Evolutionary conservation across 1,139 yeast species (phyloP).

Genomic region (Yamadazyma friedrichii): DNA sequence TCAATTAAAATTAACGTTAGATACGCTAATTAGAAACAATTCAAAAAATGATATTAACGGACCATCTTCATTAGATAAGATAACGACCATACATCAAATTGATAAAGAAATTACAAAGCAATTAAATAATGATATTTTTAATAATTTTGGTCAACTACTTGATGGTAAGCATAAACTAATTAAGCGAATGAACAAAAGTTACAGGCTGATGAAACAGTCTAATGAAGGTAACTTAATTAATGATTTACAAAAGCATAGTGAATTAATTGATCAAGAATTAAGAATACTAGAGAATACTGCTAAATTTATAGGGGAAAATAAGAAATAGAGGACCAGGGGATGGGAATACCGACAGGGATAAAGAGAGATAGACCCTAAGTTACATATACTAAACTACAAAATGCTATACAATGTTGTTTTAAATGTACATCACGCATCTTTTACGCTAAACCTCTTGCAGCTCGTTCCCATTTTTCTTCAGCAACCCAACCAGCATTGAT

Average conservation of each 20-base stretch:
- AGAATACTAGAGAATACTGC: constrained; percentile 44
- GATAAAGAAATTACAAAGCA: constrained; percentile 39
- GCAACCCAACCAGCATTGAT: constrained; percentile 72
- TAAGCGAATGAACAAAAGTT: constrained; percentile 19
- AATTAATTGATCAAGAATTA: constrained; percentile 45
- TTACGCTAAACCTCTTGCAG: constrained; percentile 45
- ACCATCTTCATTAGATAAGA: constrained; percentile 37
- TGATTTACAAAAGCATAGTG: constrained; percentile 40
- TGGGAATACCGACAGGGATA: neutral
- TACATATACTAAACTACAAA: constrained; percentile 5
- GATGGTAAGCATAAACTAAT: constrained; percentile 20
- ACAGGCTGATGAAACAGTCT: constrained; percentile 13
- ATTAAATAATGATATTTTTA: constrained; percentile 26
- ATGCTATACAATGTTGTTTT: neutral
- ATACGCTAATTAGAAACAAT: constrained; percentile 26
- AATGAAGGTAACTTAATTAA: constrained; percentile 22
- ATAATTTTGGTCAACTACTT: constrained; percentile 25
- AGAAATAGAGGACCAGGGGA: no score
- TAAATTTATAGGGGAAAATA: constrained; percentile 15
- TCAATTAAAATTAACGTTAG: constrained; percentile 27
- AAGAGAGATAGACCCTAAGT: constrained; percentile 1
- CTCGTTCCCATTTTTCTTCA: constrained; percentile 62
- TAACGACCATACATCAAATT: constrained; percentile 44
- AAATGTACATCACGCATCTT: neutral
- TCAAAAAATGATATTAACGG: constrained; percentile 24